Conservation (phyloP, 768 basidiomycete genomes). For the Multifurca ochricompacta region DNA sequence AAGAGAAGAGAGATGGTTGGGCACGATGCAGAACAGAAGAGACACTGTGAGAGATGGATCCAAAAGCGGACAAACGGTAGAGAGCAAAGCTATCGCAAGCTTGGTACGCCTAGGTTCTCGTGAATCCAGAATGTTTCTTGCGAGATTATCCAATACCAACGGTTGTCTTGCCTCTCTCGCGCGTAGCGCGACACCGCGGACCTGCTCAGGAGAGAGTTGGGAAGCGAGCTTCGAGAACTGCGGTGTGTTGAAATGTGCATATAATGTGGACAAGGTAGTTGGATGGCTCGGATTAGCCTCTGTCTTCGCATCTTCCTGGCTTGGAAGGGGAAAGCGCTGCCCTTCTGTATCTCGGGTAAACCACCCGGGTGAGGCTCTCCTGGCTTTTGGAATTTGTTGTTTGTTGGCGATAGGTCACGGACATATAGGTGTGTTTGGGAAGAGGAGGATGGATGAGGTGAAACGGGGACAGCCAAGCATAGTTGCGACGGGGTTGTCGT, state of each 20-base stretch:
- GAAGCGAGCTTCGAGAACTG: conserved; percentile 9
- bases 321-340: background rate
- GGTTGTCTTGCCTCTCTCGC: conserved; percentile 28
- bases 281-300: background rate
- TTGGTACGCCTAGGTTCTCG: conserved; percentile 1
- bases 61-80: conserved; percentile 1
- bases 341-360: background rate
- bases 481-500: conserved; percentile 1
- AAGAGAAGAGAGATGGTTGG: conserved; percentile 27
- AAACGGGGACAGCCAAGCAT: background rate
- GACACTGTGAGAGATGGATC: conserved; percentile 3
- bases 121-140: conserved; percentile 34
- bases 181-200: conserved; percentile 26
- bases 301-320: conserved; percentile 2
- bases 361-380: background rate
- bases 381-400: background rate
- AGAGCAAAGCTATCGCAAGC: conserved; percentile 7
- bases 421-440: background rate
- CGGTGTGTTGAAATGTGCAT: background rate
- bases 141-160: conserved; percentile 32
- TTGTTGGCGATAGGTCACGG: background rate
- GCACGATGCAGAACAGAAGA: background rate
- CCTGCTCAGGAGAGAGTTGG: conserved; percentile 20
- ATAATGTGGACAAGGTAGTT: background rate
- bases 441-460: background rate